Conservation (phyloP, 2,329 filamentous ascomycete species). For the Phyllosticta citriasiana region DNA sequence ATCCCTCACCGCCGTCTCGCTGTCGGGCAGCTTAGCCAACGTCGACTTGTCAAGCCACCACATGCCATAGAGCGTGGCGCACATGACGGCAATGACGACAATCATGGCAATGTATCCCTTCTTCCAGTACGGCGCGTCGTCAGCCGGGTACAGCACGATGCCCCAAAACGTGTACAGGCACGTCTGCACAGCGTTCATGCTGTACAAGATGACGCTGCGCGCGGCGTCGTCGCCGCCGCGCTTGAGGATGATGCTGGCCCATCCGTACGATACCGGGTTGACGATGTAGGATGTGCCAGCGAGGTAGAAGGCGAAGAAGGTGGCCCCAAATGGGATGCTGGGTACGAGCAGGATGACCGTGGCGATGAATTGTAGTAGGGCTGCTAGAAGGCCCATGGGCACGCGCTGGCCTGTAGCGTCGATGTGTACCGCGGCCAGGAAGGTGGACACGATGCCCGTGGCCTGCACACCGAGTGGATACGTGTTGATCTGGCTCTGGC, state of each 20-base stretch:
- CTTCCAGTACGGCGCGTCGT: constrained; percentile 35
- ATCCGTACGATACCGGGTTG: constrained; percentile 31
- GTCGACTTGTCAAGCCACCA: neutral
- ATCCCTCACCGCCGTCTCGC: neutral
- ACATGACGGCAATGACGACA: constrained; percentile 15
- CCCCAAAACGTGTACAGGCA: constrained; percentile 38
- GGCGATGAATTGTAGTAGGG: constrained; percentile 24
- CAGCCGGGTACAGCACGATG: constrained; percentile 33
- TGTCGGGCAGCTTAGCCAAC: neutral
- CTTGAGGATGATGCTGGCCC: constrained; percentile 31
- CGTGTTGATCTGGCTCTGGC: constrained; percentile 31
- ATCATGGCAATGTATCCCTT: constrained; percentile 30
- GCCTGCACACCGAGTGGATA: constrained; percentile 49
- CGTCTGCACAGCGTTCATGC: constrained; percentile 32
- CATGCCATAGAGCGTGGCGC: neutral
- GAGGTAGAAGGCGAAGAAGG: constrained; percentile 30
- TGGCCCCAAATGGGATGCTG: constrained; percentile 21
- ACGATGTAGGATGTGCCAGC: constrained; percentile 32
- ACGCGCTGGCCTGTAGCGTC: constrained; percentile 27
- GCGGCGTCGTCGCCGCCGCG: constrained; percentile 33
- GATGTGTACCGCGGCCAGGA: constrained; percentile 28
- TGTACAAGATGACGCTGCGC: constrained; percentile 30
- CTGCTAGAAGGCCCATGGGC: constrained; percentile 27
- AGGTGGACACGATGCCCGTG: constrained; percentile 43
- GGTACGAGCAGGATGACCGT: constrained; percentile 26